Evolutionary conservation across 129 eudicot genomes (phyloP), one percentile per base, ranked within the genome.

Genomic region (Flaveria bidentis): DNA sequence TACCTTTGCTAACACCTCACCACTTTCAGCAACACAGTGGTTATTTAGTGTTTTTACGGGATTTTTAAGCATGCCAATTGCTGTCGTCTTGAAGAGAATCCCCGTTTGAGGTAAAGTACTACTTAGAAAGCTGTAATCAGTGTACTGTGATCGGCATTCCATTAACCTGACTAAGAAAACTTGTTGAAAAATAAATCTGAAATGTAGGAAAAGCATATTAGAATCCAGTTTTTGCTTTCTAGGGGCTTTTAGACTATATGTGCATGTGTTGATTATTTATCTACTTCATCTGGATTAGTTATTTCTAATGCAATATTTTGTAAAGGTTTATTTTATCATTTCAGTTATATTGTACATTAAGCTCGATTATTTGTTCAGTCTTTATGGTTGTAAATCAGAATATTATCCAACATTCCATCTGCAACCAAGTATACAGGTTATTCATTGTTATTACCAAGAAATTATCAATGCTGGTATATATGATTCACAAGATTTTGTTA

Each of bases 31-130:
- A 68, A 13, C 64, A 13, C 96, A 89, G 68, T 95, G 99, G 99
- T 78, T 89, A 47, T 39, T 82, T 50, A 77, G 97, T 81, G 73
- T 95, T 77, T 67, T 83, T 46, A 64, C 90, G 16, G 99, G 99
- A 25, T 88, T 83, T 84, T 53, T 95, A 51, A 89, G 99, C 81
- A 95, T 95, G 99, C 99, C 99, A 22, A 82, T 95, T 71, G 96
- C 99, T 46, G 96, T 82, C 3, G 67, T 46, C 72, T 81, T 95
- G 63, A 95, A 95, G 77, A 72, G 67, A 85, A 80, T 85, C 76
- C 79, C 86, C 30, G 87, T 85, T 58, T 83, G 69, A 61, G 18
- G 18, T 26, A 5, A 26, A 25, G 67, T 26, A 15, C 42, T 26
- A 13, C 67, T 26, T 26, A 61, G 9, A 13, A 61, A 61, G 42